These are phyloP conservation scores for Nidula microcarpa DNA, from an alignment of 768 basidiomycete species.

Conservation along the genomic window DNA sequence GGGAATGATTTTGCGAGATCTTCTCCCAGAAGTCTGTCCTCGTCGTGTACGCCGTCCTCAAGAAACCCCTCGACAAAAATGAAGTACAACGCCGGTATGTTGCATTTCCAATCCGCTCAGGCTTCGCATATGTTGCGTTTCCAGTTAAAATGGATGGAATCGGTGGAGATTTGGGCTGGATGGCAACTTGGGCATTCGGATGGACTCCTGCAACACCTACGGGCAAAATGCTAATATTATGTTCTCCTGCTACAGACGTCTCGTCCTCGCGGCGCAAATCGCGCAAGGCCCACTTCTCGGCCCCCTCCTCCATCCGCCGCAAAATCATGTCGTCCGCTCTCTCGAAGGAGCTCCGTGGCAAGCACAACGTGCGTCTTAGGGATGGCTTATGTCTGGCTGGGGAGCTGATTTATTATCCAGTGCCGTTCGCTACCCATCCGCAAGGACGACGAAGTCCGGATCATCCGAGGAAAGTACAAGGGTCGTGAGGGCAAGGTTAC, in stretches of 20 bases:
- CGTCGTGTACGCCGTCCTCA: constrained; percentile 58
- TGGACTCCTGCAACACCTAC: constrained; percentile 21
- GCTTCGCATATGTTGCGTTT: constrained; percentile 15
- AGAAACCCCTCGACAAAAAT: constrained; percentile 52
- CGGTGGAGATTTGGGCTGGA: constrained; percentile 47
- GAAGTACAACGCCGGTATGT: constrained; percentile 85
- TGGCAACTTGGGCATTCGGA: constrained; percentile 37
- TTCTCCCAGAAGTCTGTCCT: constrained; percentile 24
- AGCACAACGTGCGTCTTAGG: constrained; percentile 74
- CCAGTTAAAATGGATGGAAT: constrained; percentile 19
- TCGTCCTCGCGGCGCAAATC: constrained; percentile 96
- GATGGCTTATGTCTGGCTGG: not conserved
- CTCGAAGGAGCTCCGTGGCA: constrained; percentile 89
- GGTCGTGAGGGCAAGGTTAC: constrained; percentile 98
- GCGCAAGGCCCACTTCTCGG: constrained; percentile 96
- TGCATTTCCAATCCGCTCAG: constrained; percentile 16
- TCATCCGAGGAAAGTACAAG: constrained; percentile 97
- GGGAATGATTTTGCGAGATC: constrained; percentile 24
- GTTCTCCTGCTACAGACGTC: constrained; percentile 50
- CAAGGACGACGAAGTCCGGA: constrained; percentile 97
- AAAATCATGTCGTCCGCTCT: constrained; percentile 98
- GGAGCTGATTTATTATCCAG: constrained; percentile 31
- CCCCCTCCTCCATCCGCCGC: constrained; percentile 91
- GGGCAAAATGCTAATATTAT: constrained; percentile 26
- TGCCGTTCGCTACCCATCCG: constrained; percentile 90